Conservation (phyloP, 352 stramenopile genomes). For the Phytophthora chlamydospora region DNA sequence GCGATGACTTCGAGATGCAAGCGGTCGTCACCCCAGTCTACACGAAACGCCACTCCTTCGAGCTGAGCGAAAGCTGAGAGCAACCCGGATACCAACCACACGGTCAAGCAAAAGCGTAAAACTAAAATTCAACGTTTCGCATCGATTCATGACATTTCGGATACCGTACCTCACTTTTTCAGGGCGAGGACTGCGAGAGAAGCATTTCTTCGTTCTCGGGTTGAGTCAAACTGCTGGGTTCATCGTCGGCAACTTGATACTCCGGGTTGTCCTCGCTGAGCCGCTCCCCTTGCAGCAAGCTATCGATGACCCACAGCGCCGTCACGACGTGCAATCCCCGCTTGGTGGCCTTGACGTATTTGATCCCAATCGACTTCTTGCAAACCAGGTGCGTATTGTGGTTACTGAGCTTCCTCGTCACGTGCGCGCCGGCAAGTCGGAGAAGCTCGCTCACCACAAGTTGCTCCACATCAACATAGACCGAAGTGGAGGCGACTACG, state of each 20-base stretch:
- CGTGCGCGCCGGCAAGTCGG: slow-evolving; percentile 54
- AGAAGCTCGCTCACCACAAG: slow-evolving; percentile 68
- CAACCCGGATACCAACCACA: no score
- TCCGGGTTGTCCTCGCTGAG: slow-evolving; percentile 37
- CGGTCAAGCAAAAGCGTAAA: no score
- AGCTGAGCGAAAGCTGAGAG: slow-evolving; percentile 9
- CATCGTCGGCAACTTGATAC: slow-evolving; percentile 31
- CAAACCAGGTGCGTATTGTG: slow-evolving; percentile 78
- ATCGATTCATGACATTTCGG: no score
- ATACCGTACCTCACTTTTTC: not conserved
- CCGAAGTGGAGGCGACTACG: slow-evolving; percentile 59
- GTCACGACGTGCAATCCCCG: slow-evolving; percentile 61
- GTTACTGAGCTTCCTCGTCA: slow-evolving; percentile 56
- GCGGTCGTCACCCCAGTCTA: slow-evolving; percentile 5
- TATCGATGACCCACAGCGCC: slow-evolving; percentile 74
- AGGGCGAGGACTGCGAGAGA: slow-evolving; percentile 8
- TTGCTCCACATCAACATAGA: slow-evolving; percentile 68
- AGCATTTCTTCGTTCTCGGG: slow-evolving; percentile 11
- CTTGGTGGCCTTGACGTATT: slow-evolving; percentile 64
- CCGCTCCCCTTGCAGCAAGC: slow-evolving; percentile 51
- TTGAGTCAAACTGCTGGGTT: slow-evolving; percentile 7
- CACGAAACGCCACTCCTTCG: slow-evolving; percentile 10
- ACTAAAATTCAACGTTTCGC: no score
- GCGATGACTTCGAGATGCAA: slow-evolving; percentile 25
- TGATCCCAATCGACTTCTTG: slow-evolving; percentile 54